Percentiles rank a stretch among this genome's conserved stretches.
phyloP scores from a whole-genome alignment of 768 basidiomycete genomes.

The Suillus cothurnatus region DNA sequence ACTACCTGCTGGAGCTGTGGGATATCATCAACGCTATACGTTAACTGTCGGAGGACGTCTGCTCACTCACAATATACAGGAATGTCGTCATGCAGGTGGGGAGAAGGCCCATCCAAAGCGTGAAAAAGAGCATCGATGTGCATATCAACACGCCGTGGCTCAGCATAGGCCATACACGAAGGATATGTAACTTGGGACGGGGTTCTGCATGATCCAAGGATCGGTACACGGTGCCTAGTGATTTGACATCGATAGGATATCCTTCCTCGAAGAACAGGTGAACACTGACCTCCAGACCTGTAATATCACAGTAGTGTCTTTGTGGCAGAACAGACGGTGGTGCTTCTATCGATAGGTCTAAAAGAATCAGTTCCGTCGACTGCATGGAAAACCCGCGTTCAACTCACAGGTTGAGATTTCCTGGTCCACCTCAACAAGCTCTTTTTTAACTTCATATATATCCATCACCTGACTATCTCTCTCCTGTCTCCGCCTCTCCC shows the following conservation, averaged over 20 bases:
- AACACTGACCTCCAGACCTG: slow-evolving; percentile 68
- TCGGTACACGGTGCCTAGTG: slow-evolving; percentile 80
- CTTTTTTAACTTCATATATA: slow-evolving; percentile 42
- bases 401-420: slow-evolving; percentile 73
- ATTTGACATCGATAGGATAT: not conserved
- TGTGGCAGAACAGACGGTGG: slow-evolving; percentile 81
- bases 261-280: not conserved
- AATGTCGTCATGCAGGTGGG: too few relatives aligned
- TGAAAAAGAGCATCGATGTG: too few relatives aligned
- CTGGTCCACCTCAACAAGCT: slow-evolving; percentile 40
- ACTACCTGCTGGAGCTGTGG: too few relatives aligned
- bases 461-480: slow-evolving; percentile 52
- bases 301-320: slow-evolving; percentile 83
- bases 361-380: not conserved
- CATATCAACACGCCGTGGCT: too few relatives aligned
- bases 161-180: too few relatives aligned
- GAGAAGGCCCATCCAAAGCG: too few relatives aligned
- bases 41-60: too few relatives aligned
- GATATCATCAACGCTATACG: too few relatives aligned
- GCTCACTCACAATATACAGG: too few relatives aligned
- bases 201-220: slow-evolving; percentile 47
- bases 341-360: slow-evolving; percentile 83
- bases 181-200: too few relatives aligned
- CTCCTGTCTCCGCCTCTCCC: slow-evolving; percentile 58
- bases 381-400: not conserved